Conservation (phyloP, 768 basidiomycete genomes). For the Rhodotorula diobovata region DNA sequence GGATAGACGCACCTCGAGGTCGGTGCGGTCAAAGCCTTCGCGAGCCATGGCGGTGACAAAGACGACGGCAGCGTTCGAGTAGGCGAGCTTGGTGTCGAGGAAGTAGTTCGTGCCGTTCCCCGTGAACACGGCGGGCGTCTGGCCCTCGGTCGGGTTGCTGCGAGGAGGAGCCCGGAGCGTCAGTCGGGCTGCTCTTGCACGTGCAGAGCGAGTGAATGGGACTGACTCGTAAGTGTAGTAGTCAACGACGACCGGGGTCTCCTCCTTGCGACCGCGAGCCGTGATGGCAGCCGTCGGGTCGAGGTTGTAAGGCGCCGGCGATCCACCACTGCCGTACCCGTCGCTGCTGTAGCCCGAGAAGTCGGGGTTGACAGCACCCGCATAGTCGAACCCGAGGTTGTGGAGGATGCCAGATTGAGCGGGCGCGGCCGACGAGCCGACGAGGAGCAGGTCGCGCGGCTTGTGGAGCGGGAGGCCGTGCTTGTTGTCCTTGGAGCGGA, state of each 20-base stretch:
- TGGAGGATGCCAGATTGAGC: slow-evolving; percentile 37
- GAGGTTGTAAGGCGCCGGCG: slow-evolving; percentile 44
- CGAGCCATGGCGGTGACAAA: slow-evolving; percentile 25
- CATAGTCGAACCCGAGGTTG: neutral
- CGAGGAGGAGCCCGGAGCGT: no score
- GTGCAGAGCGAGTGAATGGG: neutral
- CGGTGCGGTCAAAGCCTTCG: slow-evolving; percentile 40
- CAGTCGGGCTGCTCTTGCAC: neutral
- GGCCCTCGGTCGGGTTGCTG: no score
- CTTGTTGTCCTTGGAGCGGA: neutral
- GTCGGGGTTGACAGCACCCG: neutral
- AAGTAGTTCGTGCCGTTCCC: neutral
- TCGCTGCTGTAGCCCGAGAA: neutral
- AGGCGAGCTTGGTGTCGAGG: slow-evolving; percentile 31
- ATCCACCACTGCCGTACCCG: slow-evolving; percentile 47
- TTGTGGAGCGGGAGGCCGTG: slow-evolving; percentile 17
- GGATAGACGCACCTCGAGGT: slow-evolving; percentile 19
- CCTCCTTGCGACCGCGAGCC: slow-evolving; percentile 38
- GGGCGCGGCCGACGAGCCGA: slow-evolving; percentile 32
- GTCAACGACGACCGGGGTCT: slow-evolving; percentile 17
- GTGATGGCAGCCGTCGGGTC: slow-evolving; percentile 46
- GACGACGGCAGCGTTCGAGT: slow-evolving; percentile 25
- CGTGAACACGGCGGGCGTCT: no score
- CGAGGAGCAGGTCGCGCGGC: slow-evolving; percentile 8
- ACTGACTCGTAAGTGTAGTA: slow-evolving; percentile 26